A percentile compares a stretch with the other conserved stretches of the same genome.
These are phyloP conservation scores for Oryza punctata DNA, from an alignment of 176 grass and related monocot species.

Conservation along the genomic window DNA sequence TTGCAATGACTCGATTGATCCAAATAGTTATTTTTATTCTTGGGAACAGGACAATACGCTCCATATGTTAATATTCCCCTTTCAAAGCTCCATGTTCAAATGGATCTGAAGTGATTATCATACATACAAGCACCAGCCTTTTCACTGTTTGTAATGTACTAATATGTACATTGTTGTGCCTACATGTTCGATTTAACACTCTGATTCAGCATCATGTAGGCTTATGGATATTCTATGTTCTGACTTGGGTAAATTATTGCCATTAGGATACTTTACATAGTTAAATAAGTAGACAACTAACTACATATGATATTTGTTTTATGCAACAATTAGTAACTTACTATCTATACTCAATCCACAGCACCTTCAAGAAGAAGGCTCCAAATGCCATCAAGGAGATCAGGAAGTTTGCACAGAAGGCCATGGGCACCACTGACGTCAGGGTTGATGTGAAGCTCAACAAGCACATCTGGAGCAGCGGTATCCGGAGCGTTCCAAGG, in stretches of 20 bases:
- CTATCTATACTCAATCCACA: background rate
- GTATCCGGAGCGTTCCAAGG: conserved; percentile 70
- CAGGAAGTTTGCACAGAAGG: conserved; percentile 48
- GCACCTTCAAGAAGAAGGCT: conserved; percentile 59
- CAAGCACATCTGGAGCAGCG: conserved; percentile 93
- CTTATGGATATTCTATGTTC: background rate
- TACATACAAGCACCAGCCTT: background rate
- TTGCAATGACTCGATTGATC: background rate
- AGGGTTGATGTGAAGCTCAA: conserved; percentile 76
- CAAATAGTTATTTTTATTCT: background rate
- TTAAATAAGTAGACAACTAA: background rate
- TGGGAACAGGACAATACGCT: no score
- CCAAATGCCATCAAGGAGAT: conserved; percentile 54
- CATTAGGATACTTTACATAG: background rate
- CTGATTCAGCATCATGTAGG: background rate
- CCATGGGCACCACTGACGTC: conserved; percentile 40
- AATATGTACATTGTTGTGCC: background rate
- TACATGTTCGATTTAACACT: background rate
- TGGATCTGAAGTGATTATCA: background rate
- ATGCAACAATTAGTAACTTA: background rate
- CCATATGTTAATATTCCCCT: no score
- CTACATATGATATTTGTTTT: background rate
- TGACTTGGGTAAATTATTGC: background rate
- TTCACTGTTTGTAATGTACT: background rate
- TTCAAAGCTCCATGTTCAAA: background rate